These are phyloP conservation scores for Vigna reflexopilosa DNA, from an alignment of 306 rosid genomes.

Conservation along the genomic window DNA sequence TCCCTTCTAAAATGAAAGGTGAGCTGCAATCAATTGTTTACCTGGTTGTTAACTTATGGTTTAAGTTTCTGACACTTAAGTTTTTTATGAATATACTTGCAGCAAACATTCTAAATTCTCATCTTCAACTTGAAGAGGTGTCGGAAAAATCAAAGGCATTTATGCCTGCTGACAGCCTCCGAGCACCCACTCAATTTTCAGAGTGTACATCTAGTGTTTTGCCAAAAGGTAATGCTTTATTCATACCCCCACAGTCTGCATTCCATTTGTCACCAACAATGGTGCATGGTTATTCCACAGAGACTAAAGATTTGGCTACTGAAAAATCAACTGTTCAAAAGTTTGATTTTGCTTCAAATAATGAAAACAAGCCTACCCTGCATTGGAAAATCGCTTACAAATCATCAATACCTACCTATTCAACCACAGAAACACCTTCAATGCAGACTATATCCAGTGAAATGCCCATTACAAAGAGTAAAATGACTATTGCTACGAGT, in stretches of 20 bases:
- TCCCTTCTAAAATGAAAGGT: slow-evolving; percentile 60
- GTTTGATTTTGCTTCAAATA: slow-evolving; percentile 46
- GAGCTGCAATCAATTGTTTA: slow-evolving; percentile 38
- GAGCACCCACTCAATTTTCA: slow-evolving; percentile 43
- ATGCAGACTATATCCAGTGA: slow-evolving; percentile 50
- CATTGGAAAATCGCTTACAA: slow-evolving; percentile 47
- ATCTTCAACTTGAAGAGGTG: slow-evolving; percentile 45
- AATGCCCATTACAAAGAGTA: slow-evolving; percentile 46
- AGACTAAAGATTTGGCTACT: slow-evolving; percentile 40
- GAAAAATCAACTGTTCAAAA: slow-evolving; percentile 49
- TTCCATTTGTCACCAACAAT: slow-evolving; percentile 49
- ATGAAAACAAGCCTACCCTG: slow-evolving; percentile 51
- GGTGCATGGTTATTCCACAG: slow-evolving; percentile 43
- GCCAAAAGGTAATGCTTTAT: slow-evolving; percentile 46
- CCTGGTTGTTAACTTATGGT: background rate
- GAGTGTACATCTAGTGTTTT: slow-evolving; percentile 50
- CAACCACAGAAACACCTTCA: slow-evolving; percentile 45
- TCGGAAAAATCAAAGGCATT: slow-evolving; percentile 54
- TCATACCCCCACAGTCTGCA: slow-evolving; percentile 44
- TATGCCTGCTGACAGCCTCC: slow-evolving; percentile 44
- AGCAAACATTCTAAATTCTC: slow-evolving; percentile 50
- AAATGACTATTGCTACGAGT: slow-evolving; percentile 45
- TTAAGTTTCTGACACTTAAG: slow-evolving; percentile 30
- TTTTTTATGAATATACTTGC: slow-evolving; percentile 42
- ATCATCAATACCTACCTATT: slow-evolving; percentile 41